Conservation (phyloP, 1,284 basidiomycete species). For the Malassezia brasiliensis region DNA sequence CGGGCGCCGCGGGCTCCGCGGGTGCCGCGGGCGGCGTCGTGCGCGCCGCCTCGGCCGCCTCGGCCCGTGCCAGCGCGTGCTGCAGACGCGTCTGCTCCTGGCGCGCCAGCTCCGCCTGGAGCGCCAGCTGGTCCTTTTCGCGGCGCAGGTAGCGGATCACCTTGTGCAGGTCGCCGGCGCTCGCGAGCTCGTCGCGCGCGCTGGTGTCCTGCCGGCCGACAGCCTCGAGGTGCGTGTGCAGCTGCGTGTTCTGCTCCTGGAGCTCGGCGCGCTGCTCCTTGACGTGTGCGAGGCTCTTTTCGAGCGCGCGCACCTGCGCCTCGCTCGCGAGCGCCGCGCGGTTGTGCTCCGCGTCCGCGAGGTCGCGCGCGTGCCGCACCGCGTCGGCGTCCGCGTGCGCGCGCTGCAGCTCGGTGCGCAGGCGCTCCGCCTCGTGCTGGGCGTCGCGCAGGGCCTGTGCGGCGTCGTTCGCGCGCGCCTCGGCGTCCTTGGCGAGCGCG, state of each 20-base stretch:
- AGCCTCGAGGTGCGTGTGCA: conserved; percentile 76
- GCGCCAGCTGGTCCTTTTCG: conserved; percentile 80
- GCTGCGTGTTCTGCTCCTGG: conserved; percentile 63
- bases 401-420: conserved; percentile 26
- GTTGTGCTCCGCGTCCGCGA: conserved; percentile 60
- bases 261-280: conserved; percentile 64
- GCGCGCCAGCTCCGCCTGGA: conserved; percentile 73
- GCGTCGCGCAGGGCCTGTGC: conserved; percentile 57
- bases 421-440: conserved; percentile 65
- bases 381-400: conserved; percentile 22
- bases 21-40: conserved; percentile 27
- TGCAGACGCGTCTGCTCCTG: conserved; percentile 70
- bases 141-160: conserved; percentile 73
- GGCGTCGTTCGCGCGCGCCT: conserved; percentile 63
- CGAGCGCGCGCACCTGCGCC: conserved; percentile 63
- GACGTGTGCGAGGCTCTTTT: conserved; percentile 66
- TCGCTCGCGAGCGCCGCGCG: conserved; percentile 71
- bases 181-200: conserved; percentile 53
- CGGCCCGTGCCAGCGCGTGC: conserved; percentile 64
- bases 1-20: conserved; percentile 52
- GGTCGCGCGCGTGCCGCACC: conserved; percentile 52
- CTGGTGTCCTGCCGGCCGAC: conserved; percentile 69
- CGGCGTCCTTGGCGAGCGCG: conserved; percentile 66
- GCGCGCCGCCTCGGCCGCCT: conserved; percentile 62
- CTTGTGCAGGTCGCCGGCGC: conserved; percentile 55